phyloP scores from a whole-genome alignment of 345 rosid species.

The Eucalyptus sideroxylon region DNA sequence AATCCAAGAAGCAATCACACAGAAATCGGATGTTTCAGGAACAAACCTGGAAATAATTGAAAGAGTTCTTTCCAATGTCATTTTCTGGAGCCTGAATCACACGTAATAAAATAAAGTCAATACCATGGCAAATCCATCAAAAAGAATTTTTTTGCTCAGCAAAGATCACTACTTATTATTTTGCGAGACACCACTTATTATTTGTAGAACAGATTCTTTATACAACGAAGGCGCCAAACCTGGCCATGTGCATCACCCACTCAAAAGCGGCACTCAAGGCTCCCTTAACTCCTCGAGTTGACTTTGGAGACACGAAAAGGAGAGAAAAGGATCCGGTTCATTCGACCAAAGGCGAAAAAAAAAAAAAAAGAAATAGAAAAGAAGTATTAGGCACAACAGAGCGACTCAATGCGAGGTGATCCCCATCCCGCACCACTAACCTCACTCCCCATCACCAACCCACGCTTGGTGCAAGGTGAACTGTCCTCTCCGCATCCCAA shows the following conservation, averaged over 20 bases:
- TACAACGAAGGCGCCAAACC: background rate
- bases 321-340: background rate
- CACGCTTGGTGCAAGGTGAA: background rate
- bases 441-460: background rate
- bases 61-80: conserved; percentile 85
- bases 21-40: background rate
- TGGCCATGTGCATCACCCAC: background rate
- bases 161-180: background rate
- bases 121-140: background rate
- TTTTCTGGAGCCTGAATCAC: conserved; percentile 62
- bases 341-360: background rate
- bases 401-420: background rate
- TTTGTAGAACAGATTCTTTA: background rate
- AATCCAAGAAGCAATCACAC: background rate
- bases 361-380: background rate
- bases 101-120: background rate
- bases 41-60: conserved; percentile 86
- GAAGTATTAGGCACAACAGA: background rate
- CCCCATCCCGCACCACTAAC: background rate
- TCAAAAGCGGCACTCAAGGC: background rate
- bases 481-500: background rate
- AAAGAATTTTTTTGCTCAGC: background rate
- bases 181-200: background rate
- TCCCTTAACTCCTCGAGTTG: background rate
- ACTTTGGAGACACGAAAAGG: background rate